Base-by-base conservation (phyloP, 768 basidiomycete genomes). In the Cubamyces lactineus region DNA sequence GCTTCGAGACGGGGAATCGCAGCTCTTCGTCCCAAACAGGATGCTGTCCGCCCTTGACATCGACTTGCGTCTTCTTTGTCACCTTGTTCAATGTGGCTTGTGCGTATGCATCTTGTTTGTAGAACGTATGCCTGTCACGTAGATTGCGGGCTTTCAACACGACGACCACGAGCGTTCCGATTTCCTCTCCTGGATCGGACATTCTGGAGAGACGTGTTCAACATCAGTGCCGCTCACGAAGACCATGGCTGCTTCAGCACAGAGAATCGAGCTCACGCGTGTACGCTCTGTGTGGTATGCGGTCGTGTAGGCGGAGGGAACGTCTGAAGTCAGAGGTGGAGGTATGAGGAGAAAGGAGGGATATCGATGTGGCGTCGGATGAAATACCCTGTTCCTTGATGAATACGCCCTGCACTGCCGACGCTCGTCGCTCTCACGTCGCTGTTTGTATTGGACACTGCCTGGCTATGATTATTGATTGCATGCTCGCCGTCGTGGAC, bases 21-120 rank as follows among this genome's bases (percentile, higher is more conserved):
- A 96, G 73, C 73, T 97, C 94, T 38, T 86, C 86, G 71, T 97
- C 95, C 94, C 95, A 98, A 61, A 88, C 84, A 2, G 96, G 96
- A 74, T 92, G 90, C 71, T 98, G 96, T 0, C 96, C 96, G 2
- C 95, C 95, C 71, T 88, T 93, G 66, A 86, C 79, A 69, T 93
- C 89, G 61, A 87, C 81, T 55, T 83, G 79, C 0, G 93, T 94
- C 59, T 83, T 83, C 70, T 91, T 85, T 53, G 82, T 86, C 17
- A 77, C 77, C 41, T 86, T 85, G 73, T 78, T 75, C 60, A 95
- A 75, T 2, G 79, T 76, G 6, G 86, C 79, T 65, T 89, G 82
- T 3, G 87, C 88, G 71, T 87, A 96, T 1, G 91, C 94, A 74
- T 96, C 91, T 71, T 96, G 94, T 73, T 97, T 98, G 74, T 91